Percentiles rank a stretch among this genome's conserved stretches.
Conservation (phyloP, 2,329 filamentous ascomycete genomes). For the Venturiaceae sp. region DNA sequence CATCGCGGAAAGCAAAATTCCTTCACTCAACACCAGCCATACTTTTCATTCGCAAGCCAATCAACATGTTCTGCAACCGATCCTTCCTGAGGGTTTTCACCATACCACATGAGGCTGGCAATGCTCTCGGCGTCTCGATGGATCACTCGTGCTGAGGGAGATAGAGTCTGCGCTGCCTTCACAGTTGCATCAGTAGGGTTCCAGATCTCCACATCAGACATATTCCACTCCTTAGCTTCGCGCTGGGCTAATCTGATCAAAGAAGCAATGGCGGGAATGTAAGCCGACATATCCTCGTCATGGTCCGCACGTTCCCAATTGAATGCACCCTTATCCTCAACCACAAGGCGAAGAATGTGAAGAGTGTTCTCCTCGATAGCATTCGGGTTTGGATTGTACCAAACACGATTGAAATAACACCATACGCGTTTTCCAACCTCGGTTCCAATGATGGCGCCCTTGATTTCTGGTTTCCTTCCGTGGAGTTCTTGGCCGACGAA, state of each 20-base stretch:
- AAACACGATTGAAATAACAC: constrained; percentile 63
- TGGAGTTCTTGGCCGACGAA: constrained; percentile 61
- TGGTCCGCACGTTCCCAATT: constrained; percentile 12
- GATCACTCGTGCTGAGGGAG: constrained; percentile 39
- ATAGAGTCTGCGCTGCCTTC: constrained; percentile 32
- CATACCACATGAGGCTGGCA: constrained; percentile 63
- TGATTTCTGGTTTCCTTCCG: constrained; percentile 46
- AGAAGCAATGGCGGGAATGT: constrained; percentile 45
- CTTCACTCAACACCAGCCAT: constrained; percentile 56
- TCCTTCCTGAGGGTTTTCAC: constrained; percentile 32
- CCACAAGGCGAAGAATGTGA: constrained; percentile 57
- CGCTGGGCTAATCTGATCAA: constrained; percentile 58
- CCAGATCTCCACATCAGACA: constrained; percentile 69
- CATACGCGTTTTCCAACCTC: constrained; percentile 51
- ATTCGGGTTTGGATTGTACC: constrained; percentile 44
- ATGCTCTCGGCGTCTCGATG: constrained; percentile 58
- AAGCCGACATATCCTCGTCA: constrained; percentile 33
- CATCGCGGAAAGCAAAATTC: not conserved
- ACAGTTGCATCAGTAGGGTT: constrained; percentile 54
- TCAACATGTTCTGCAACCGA: constrained; percentile 43
- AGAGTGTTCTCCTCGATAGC: constrained; percentile 54
- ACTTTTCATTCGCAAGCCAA: constrained; percentile 72
- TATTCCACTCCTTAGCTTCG: constrained; percentile 63
- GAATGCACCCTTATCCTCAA: constrained; percentile 36
- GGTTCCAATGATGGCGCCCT: constrained; percentile 57